Percentiles rank a stretch among this genome's conserved stretches.
phyloP scores from a whole-genome alignment of 2,329 filamentous ascomycete genomes.

The Ophiocordyceps camponoti-rufipedis region DNA sequence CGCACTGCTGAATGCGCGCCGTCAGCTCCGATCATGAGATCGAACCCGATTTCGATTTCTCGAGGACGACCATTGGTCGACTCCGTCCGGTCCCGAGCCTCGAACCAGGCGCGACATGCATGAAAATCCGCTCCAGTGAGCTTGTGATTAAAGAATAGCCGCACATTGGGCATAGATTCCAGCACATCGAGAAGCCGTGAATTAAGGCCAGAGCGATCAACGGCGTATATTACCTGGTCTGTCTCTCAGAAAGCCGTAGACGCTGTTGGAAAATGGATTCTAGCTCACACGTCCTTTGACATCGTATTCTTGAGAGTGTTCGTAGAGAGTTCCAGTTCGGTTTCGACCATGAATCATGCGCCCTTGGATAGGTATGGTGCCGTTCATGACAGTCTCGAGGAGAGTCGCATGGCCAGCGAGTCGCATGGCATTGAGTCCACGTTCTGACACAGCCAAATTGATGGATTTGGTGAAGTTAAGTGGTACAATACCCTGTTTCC shows the following conservation, averaged over 20 bases:
- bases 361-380: constrained; percentile 83
- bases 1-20: constrained; percentile 84
- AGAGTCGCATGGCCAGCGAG: constrained; percentile 49
- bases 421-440: constrained; percentile 76
- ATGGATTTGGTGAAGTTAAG: constrained; percentile 98
- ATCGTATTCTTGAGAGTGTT: constrained; percentile 83
- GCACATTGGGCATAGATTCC: constrained; percentile 73
- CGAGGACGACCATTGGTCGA: constrained; percentile 25
- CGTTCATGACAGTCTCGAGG: constrained; percentile 52
- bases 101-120: constrained; percentile 71
- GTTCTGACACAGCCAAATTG: constrained; percentile 84
- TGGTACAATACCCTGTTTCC: constrained; percentile 63
- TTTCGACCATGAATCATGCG: constrained; percentile 81
- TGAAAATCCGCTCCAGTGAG: constrained; percentile 78
- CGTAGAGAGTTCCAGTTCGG: constrained; percentile 47
- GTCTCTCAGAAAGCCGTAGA: neutral
- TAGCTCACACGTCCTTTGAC: constrained; percentile 57
- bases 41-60: constrained; percentile 74
- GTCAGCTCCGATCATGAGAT: constrained; percentile 86
- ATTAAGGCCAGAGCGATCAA: constrained; percentile 73
- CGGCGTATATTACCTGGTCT: constrained; percentile 58
- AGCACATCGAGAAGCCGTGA: constrained; percentile 68
- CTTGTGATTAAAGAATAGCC: constrained; percentile 84
- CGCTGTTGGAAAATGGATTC: neutral
- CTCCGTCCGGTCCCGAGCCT: constrained; percentile 26